phyloP scores from a whole-genome alignment of 129 eudicot genomes.

The Flaveria bidentis region DNA sequence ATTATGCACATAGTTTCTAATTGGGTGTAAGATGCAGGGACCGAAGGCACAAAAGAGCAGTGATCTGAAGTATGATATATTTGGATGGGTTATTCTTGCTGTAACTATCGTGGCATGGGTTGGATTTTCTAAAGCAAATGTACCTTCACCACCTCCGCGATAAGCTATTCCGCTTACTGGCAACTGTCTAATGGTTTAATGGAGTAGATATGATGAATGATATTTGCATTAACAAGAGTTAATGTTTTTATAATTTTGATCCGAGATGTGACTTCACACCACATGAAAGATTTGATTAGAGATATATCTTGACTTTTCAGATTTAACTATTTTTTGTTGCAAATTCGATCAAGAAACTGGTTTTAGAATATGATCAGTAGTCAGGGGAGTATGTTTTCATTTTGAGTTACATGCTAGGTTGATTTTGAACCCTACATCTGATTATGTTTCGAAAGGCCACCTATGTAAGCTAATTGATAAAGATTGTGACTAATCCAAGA shows the following conservation, averaged over 20 bases:
- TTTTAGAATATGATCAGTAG: too few species aligned
- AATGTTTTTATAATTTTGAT: slow-evolving; percentile 19
- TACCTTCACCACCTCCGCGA: slow-evolving; percentile 67
- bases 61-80: slow-evolving; percentile 79
- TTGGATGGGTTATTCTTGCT: slow-evolving; percentile 90
- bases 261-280: slow-evolving; percentile 4
- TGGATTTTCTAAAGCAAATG: slow-evolving; percentile 69
- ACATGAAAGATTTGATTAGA: slow-evolving; percentile 9
- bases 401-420: too few species aligned
- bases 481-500: too few species aligned
- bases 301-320: too few species aligned
- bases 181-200: not conserved
- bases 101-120: slow-evolving; percentile 83
- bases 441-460: too few species aligned
- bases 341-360: too few species aligned
- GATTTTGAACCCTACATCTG: too few species aligned
- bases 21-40: slow-evolving; percentile 40
- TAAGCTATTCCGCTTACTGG: slow-evolving; percentile 25
- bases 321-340: too few species aligned
- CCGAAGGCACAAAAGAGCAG: slow-evolving; percentile 61
- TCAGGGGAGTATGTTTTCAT: too few species aligned
- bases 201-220: slow-evolving; percentile 11
- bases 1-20: not conserved
- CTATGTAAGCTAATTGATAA: too few species aligned
- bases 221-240: not conserved